Evolutionary conservation across 148 eudicot genomes (phyloP).

Genomic region (Persicaria maculosa): DNA sequence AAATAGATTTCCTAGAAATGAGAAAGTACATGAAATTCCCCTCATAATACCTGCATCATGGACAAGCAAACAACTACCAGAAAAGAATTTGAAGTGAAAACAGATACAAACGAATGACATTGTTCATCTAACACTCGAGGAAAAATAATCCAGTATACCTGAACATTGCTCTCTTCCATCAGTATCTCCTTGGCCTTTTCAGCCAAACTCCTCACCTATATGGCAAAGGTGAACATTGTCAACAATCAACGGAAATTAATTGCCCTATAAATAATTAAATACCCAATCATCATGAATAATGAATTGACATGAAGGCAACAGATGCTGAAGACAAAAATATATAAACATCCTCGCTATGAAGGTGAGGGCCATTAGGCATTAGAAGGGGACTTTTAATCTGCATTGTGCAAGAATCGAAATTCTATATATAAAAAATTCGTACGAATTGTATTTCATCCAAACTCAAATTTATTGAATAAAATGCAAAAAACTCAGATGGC

Average conservation of each 20-base stretch:
- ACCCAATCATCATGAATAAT: not conserved
- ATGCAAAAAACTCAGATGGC: not conserved
- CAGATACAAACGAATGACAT: not conserved
- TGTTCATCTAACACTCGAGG: not conserved
- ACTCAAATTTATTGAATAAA: not conserved
- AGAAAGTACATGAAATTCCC: not conserved
- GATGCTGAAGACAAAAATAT: not conserved
- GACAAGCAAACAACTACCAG: not conserved
- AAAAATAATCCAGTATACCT: slow-evolving; percentile 34
- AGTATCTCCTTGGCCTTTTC: slow-evolving; percentile 91
- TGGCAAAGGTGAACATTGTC: not conserved
- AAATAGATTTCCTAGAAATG: not conserved
- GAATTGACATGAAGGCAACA: not conserved
- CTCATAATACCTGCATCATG: not conserved
- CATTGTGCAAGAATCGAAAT: not conserved
- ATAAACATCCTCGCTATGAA: not conserved
- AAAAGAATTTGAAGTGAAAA: not conserved
- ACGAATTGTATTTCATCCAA: not conserved
- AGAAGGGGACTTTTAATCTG: not conserved
- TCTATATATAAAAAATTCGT: not conserved
- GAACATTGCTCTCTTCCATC: slow-evolving; percentile 96
- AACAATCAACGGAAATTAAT: not conserved
- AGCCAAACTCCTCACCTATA: slow-evolving; percentile 65
- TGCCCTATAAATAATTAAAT: not conserved
- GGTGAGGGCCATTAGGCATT: not conserved